These are phyloP conservation scores for Saxophila tyrrhenica DNA, from an alignment of 495 filamentous ascomycete species.

Conservation along the genomic window DNA sequence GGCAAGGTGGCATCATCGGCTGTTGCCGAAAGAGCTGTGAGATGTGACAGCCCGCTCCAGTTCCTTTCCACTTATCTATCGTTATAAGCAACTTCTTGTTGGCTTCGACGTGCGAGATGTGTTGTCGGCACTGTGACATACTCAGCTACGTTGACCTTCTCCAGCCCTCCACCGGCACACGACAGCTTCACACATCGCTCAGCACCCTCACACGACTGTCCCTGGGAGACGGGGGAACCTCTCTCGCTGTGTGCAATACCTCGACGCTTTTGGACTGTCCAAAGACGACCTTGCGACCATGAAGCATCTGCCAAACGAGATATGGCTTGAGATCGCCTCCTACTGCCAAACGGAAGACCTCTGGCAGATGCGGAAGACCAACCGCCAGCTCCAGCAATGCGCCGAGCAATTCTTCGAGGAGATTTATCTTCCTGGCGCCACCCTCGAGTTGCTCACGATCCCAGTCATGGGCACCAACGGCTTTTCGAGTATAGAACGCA, in stretches of 20 bases:
- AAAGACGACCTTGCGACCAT: neutral
- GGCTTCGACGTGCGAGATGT: no score
- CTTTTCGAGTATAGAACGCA: no score
- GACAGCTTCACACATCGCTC: no score
- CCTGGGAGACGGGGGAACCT: no score
- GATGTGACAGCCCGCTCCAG: no score
- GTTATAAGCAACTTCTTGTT: no score
- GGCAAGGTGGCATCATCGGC: neutral
- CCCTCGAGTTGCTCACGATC: neutral
- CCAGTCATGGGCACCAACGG: neutral
- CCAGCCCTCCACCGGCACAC: no score
- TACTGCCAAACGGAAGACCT: neutral
- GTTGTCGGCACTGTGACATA: no score
- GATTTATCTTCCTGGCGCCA: neutral
- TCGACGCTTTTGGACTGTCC: neutral
- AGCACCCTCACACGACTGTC: neutral
- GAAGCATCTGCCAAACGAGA: conserved; percentile 3
- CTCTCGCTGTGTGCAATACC: no score
- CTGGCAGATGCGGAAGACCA: conserved; percentile 1
- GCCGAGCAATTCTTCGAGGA: neutral
- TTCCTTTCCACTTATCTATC: no score
- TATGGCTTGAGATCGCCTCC: conserved; percentile 1
- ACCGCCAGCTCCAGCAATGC: neutral
- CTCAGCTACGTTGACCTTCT: no score
- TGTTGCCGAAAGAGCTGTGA: neutral